Evolutionary conservation across 83 land plant species (phyloP), one percentile per base, ranked within the genome.

Genomic region (Thuja plicata): DNA sequence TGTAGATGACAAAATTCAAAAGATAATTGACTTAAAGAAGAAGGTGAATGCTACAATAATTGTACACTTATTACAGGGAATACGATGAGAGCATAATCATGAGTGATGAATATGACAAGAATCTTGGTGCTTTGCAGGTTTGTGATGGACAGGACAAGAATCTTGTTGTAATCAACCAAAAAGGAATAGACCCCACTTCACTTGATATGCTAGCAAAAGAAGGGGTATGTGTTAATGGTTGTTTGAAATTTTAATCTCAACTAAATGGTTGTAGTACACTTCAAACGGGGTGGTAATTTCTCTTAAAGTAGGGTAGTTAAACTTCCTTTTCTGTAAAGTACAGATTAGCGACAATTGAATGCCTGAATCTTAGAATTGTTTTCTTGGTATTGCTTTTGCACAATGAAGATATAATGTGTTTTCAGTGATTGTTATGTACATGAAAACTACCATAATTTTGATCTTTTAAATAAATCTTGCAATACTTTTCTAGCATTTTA

Each of bases 121-220:
- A 38, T 71, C 45, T 82, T 86, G 4, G 10, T 85, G 86, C 78
- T 48, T 32, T 91, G 87, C 93, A 98, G 98, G 98, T 98, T 86
- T 98, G 99, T 87, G 90, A 95, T 34, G 99, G 96, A 37, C 95
- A 90, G 82, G 99, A 97, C 86, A 95, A 94, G 50, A 95, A 91
- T 84, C 96, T 98, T 93, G 99, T 98, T 86, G 97, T 98, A 30
- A 96, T 98, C 87, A 98, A 98, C 91, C 99, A 97, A 87, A 98
- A 98, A 88, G 99, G 99, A 45, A 96, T 98, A 91, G 99, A 98
- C 89, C 99, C 99, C 32, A 93, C 97, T 38, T 97, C 99, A 8
- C 90, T 98, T 88, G 99, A 98, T 88, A 91, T 98, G 38, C 94
- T 98, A 78, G 99, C 99, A 30, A 92, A 94, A 82, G 97, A 91